Conservation (phyloP, 306 rosid species). For the Begonia masoniana region DNA sequence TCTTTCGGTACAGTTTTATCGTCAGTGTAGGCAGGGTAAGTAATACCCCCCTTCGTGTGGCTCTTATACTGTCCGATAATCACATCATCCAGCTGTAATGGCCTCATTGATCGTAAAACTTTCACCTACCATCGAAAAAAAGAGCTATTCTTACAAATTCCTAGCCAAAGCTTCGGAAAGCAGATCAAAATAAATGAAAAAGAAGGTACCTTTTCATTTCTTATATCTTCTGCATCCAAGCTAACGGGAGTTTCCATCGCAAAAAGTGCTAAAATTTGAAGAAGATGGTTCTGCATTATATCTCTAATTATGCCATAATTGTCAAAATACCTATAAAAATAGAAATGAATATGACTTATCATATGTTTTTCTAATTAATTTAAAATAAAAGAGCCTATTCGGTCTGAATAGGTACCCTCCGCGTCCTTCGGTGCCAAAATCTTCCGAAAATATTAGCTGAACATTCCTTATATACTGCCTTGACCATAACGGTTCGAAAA, state of each 20-base stretch:
- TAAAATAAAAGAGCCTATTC: background rate
- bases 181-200: background rate
- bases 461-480: conserved; percentile 91
- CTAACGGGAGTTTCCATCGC: conserved; percentile 98
- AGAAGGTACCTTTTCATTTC: conserved; percentile 74
- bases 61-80: conserved; percentile 74
- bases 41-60: conserved; percentile 63
- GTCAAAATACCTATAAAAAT: conserved; percentile 53
- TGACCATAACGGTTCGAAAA: conserved; percentile 87
- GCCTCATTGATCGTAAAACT: conserved; percentile 87
- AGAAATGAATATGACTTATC: conserved; percentile 12
- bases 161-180: background rate
- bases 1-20: conserved; percentile 73
- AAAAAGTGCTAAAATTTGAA: conserved; percentile 87
- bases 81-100: conserved; percentile 47
- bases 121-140: conserved; percentile 49
- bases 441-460: conserved; percentile 80
- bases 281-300: conserved; percentile 92
- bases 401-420: conserved; percentile 52
- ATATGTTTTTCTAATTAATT: background rate
- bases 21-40: conserved; percentile 63
- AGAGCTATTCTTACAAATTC: conserved; percentile 3
- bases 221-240: conserved; percentile 85
- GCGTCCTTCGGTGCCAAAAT: conserved; percentile 96
- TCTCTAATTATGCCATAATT: conserved; percentile 86